Evolutionary conservation across 2,329 filamentous ascomycete genomes (phyloP), one percentile per base, ranked within the genome.

Genomic region (Ceratocystis diversiconidia): DNA sequence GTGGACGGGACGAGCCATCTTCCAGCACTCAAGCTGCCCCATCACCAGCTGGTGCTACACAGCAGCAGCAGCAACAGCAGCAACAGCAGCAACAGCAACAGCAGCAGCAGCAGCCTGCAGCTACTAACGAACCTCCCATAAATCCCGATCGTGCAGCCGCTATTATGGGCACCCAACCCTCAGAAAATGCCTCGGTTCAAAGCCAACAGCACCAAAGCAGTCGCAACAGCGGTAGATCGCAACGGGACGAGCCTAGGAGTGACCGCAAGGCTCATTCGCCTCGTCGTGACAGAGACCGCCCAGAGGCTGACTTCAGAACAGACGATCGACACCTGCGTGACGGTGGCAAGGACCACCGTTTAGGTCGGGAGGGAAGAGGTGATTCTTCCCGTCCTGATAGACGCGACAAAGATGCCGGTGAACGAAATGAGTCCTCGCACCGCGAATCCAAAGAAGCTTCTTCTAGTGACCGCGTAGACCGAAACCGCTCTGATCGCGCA

Each of bases 101-200:
- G 7, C 48, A 52, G 2, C 48, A 25, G 10, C 19, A 52, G 25
- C 48, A 52, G 19, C 67, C 66, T 15, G 36, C 68, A 44, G 64
- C 72, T 3, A 57, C 70, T 3, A 71, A 74, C 19, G 82, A 80
- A 10, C 79, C 80, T 6, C 74, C 75, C 7, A 80, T 84, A 70
- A 83, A 84, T 68, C 81, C 82, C 1, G 80, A 82, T 63, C 77
- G 82, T 66, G 80, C 81, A 36, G 77, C 80, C 7, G 73, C 81
- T 4, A 77, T 82, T 63, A 70, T 41, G 72, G 73, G 19, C 67
- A 64, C 55, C 3, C 64, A 68, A 19, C 41, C 25, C 28, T 61
- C 52, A 12, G 64, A 64, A 30, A 17, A 28, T 5, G 32, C 41
- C 2, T 8, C 32, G 10, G 32, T 10, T 2, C 48, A 57, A 7